Percentiles rank a stretch among this genome's conserved stretches.
Evolutionary conservation across 495 filamentous ascomycete species (phyloP).

Genomic region (Aspergillus avenaceus): DNA sequence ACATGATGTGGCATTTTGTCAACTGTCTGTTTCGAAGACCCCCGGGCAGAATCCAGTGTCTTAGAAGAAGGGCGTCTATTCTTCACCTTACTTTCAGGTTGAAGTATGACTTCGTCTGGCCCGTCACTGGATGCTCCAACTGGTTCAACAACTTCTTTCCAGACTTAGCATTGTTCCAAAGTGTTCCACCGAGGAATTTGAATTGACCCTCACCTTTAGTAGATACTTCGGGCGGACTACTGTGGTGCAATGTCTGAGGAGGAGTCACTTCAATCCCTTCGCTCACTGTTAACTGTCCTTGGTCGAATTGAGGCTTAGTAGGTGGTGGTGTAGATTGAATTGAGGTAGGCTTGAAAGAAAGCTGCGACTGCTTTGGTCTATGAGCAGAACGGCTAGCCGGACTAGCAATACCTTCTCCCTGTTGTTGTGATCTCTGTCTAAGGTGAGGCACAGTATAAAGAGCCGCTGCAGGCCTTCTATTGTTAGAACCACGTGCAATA

Average conservation of each 20-base stretch:
- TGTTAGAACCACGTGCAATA: background rate
- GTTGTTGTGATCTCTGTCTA: background rate
- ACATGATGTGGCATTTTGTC: background rate
- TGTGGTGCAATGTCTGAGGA: background rate
- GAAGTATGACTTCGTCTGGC: background rate
- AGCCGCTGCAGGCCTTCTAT: background rate
- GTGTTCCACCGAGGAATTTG: too few species aligned
- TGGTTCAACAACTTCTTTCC: background rate
- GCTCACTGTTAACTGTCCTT: background rate
- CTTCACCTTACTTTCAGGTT: background rate
- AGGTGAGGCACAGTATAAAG: slow-evolving; percentile 1
- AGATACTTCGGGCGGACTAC: background rate
- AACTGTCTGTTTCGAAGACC: background rate
- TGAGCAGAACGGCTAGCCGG: background rate
- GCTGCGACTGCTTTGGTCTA: background rate
- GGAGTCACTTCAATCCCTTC: background rate
- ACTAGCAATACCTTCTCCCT: background rate
- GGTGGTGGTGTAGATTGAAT: background rate
- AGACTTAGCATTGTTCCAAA: too few species aligned
- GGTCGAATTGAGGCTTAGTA: background rate
- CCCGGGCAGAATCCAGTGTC: background rate
- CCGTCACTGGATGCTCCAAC: background rate
- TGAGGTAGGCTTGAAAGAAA: background rate
- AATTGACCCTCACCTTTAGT: background rate
- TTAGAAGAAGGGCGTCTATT: too few species aligned